Evolutionary conservation across 495 filamentous ascomycete genomes (phyloP).

Genomic region (Penicillium egyptiacum): DNA sequence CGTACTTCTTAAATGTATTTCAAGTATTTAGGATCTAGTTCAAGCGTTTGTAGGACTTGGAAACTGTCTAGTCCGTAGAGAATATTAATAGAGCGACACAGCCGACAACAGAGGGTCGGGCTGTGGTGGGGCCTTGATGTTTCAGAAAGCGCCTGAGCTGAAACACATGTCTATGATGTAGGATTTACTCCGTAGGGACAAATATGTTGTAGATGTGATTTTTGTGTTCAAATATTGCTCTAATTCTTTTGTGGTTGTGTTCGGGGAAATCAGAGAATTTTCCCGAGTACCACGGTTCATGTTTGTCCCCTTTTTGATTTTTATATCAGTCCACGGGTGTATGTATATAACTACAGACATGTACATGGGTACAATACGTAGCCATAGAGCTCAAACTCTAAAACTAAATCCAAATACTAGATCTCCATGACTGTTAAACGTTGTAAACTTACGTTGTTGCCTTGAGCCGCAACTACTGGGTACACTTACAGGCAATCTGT

Average conservation of each 20-base stretch:
- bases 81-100: constrained; percentile 38
- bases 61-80: not conserved
- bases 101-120: constrained; percentile 27
- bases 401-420: too few relatives aligned
- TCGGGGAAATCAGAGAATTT: not conserved
- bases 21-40: not conserved
- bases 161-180: constrained; percentile 18
- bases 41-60: too few relatives aligned
- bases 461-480: constrained; percentile 25
- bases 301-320: not conserved
- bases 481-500: not conserved
- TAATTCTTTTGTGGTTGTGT: too few relatives aligned
- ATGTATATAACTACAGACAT: too few relatives aligned
- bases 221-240: too few relatives aligned
- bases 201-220: too few relatives aligned
- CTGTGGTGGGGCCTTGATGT: constrained; percentile 28
- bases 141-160: constrained; percentile 36
- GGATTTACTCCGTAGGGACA: too few relatives aligned
- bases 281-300: not conserved
- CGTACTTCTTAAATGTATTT: not conserved
- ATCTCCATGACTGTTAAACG: too few relatives aligned
- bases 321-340: not conserved
- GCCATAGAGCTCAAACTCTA: not conserved
- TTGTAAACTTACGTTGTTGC: constrained; percentile 19
- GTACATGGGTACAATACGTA: too few relatives aligned